Evolutionary conservation across 352 stramenopile genomes (phyloP), one percentile per base, ranked within the genome.

Genomic region (Phytophthora fragariaefolia): DNA sequence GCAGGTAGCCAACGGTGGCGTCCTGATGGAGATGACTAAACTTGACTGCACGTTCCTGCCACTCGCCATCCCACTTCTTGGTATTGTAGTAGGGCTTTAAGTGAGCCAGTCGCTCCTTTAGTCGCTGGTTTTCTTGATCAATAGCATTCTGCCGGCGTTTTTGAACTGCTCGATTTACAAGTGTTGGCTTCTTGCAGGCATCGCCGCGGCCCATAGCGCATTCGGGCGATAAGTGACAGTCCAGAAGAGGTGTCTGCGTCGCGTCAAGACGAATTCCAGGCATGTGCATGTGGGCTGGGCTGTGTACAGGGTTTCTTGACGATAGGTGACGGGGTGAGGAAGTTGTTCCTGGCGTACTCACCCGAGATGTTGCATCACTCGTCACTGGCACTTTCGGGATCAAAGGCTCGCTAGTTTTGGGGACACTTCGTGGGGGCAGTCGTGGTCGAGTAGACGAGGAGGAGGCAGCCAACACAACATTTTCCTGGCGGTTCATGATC

Each of bases 151-250:
- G 74, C 23, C 82, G 60, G 1, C 79, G 76, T 23, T 76, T 71
- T 30, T 86, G 80, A 6, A 91, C 82, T 24, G 66, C 67, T 22
- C 69, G 75, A 52, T 91, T 94, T 45, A 90, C 63, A 18, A 94
- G 63, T 7, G 82, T 82, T 17, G 61, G 72, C 58, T 93, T 93
- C 48, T 80, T 87, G 64, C 83, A 91, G n/a, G 85, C 85, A 17
- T 89, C 78, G 18, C 85, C 85, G 10, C 83, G 65, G 2, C 73
- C 66, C 65, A 85, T 84, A 1, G 83, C 69, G 15, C 76, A 83
- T 53, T 94, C 80, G 0, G 80, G 79, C 28, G 85, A 92, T 20
- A 94, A 45, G 50, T 92, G 85, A 48, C 83, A 94, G 63, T 94
- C 85, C 26, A 94, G 52, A 26, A 94, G 70, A 30, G 85, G 85